Conservation (phyloP, 2,329 filamentous ascomycete species). For the Aspergillus jensenii region DNA sequence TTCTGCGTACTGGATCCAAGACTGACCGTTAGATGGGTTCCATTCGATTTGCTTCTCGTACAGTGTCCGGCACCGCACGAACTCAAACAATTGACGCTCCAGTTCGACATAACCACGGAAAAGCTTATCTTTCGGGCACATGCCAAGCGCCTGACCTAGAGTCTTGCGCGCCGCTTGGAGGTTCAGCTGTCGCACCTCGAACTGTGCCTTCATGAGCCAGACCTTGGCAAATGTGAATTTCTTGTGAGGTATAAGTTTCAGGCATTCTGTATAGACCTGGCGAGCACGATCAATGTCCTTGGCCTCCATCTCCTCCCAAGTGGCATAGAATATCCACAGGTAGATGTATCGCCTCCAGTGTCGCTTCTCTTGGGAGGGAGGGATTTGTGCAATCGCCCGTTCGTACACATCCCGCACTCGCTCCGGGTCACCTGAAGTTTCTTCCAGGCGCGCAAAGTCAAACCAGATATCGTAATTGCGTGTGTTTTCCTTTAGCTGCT, state of each 20-base stretch:
- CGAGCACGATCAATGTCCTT: conserved; percentile 75
- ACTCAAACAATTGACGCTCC: conserved; percentile 92
- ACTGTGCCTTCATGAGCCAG: conserved; percentile 91
- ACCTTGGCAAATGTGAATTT: conserved; percentile 97
- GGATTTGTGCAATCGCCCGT: conserved; percentile 90
- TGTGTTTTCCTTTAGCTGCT: conserved; percentile 87
- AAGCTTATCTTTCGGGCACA: conserved; percentile 93
- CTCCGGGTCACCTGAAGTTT: conserved; percentile 77
- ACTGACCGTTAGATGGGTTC: conserved; percentile 85
- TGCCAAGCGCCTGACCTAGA: conserved; percentile 83
- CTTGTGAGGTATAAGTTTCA: conserved; percentile 88
- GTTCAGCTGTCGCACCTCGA: conserved; percentile 85
- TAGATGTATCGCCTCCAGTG: conserved; percentile 98
- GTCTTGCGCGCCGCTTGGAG: conserved; percentile 81
- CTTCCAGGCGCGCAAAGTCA: conserved; percentile 88
- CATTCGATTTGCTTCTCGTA: conserved; percentile 94
- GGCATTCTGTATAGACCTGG: conserved; percentile 86
- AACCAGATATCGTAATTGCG: conserved; percentile 99
- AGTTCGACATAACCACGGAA: conserved; percentile 93
- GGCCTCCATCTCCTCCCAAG: conserved; percentile 89
- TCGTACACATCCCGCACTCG: conserved; percentile 92
- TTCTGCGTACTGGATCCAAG: conserved; percentile 96
- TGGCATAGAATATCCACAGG: conserved; percentile 94
- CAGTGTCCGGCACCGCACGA: conserved; percentile 82
- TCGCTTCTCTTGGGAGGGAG: conserved; percentile 91